A percentile compares a stretch with the other conserved stretches of the same genome.
Evolutionary conservation across 2,329 filamentous ascomycete genomes (phyloP).

Genomic region (Neopestalotiopsis rosae): DNA sequence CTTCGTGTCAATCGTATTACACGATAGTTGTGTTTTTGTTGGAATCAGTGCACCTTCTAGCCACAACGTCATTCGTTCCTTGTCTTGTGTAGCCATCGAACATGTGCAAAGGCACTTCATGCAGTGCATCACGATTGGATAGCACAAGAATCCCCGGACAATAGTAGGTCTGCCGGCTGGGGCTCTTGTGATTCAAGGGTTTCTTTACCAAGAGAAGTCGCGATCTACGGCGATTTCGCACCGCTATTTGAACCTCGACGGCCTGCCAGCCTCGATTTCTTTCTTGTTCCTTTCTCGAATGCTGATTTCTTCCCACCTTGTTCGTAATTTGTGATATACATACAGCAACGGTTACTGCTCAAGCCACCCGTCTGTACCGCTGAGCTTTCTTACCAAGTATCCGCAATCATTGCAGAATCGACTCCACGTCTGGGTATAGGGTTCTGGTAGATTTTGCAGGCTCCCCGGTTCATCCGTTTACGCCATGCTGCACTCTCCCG

Average conservation of each 20-base stretch:
- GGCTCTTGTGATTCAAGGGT: neutral
- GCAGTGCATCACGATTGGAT: neutral
- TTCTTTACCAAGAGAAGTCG: neutral
- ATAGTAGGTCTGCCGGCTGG: neutral
- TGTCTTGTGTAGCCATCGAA: neutral
- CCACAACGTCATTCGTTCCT: neutral
- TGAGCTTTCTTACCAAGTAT: neutral
- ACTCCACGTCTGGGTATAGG: neutral
- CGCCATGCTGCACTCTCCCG: neutral
- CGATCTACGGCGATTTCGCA: neutral
- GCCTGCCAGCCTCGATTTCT: neutral
- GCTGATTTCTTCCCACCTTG: too few relatives aligned
- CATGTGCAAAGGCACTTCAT: slow-evolving; percentile 1
- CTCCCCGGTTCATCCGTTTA: neutral
- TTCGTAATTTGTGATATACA: too few relatives aligned
- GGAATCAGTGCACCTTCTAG: neutral
- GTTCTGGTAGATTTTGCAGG: neutral
- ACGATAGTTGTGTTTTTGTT: neutral
- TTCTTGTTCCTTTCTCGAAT: neutral
- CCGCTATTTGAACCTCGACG: slow-evolving; percentile 1
- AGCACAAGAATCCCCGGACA: neutral
- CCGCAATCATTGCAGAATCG: neutral
- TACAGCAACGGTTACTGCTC: neutral
- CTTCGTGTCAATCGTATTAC: neutral
- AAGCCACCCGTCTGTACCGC: neutral